Evolutionary conservation across 805 yeast species (phyloP).

Genomic region (Scheffersomyces coipomensis): DNA sequence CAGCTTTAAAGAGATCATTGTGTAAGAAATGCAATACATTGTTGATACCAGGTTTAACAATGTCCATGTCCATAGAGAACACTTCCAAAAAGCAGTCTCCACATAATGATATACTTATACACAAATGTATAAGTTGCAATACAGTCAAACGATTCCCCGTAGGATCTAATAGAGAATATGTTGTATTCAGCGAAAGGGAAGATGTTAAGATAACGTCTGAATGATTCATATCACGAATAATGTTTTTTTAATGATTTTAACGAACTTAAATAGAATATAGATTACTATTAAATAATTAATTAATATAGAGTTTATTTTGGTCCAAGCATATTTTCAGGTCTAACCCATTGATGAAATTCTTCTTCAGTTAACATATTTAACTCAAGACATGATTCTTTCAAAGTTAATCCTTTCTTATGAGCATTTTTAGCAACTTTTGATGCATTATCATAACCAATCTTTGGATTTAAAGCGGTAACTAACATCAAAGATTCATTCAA

Average conservation of each 20-base stretch:
- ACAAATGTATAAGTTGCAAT: slow-evolving; percentile 55
- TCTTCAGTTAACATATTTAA: slow-evolving; percentile 29
- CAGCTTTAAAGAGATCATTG: slow-evolving; percentile 60
- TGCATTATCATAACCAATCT: slow-evolving; percentile 39
- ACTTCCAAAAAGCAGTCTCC: slow-evolving; percentile 26
- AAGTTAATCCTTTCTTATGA: slow-evolving; percentile 38
- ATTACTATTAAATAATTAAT: background rate
- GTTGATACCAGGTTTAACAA: slow-evolving; percentile 48
- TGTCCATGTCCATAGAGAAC: slow-evolving; percentile 41
- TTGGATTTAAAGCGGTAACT: slow-evolving; percentile 41
- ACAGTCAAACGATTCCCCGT: slow-evolving; percentile 56
- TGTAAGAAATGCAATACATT: slow-evolving; percentile 66
- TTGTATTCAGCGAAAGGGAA: slow-evolving; percentile 43
- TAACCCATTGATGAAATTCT: slow-evolving; percentile 39
- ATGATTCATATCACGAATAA: background rate
- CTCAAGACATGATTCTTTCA: slow-evolving; percentile 37
- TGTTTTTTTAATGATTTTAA: background rate
- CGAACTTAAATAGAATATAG: background rate
- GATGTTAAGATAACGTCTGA: slow-evolving; percentile 5
- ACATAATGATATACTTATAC: slow-evolving; percentile 46
- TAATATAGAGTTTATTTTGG: slow-evolving; percentile 26
- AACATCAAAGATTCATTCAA: slow-evolving; percentile 40
- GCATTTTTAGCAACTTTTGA: slow-evolving; percentile 42
- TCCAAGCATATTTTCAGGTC: slow-evolving; percentile 40
- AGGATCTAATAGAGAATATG: slow-evolving; percentile 53